Base-by-base conservation (phyloP, 2,329 filamentous ascomycete genomes). In the Alternaria viburni region DNA sequence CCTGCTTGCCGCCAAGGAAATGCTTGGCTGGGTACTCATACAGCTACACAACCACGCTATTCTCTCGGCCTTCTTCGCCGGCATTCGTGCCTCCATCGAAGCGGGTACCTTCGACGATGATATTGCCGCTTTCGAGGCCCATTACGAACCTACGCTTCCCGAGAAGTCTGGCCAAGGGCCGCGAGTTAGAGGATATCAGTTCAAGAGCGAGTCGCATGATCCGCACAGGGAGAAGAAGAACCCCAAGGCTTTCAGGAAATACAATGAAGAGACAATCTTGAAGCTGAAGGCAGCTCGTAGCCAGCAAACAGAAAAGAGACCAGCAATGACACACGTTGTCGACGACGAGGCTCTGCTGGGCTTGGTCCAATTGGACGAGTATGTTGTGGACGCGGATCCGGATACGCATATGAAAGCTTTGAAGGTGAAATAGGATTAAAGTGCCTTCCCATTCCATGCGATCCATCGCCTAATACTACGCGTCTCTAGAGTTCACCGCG, bases 21-120 rank as follows among this genome's bases (percentile, higher is more conserved):
- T 99, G 96, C 88, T 97, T 5, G 95, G 91, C 23, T 99, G 96
- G 96, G 92, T 91, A 0, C 85, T 99, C 8, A 85, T 99, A 8
- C 95, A 98, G 78, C 86, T 97, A 4, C 96, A 99, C 81, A 99
- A 99, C 77, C 90, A 96, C 77, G 86, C 89, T 64, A 81, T 91
- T 8, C 80, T 97, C 57, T 86, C 87, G 49, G 73, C 81, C 0
- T 97, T 98, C 82, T 97, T 98, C 78, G 79, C 83, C 0, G 86
- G 84, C 0, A 83, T 97, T 7, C 88, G 95, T 19, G 76, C 80
- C 2, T 89, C 88, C 59, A 90, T 98, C 15, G 77, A 79, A 32
- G 78, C 78, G 0, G 84, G 82, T 7, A 87, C 81, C 17, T 90
- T 86, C 66, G 86, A 88, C 4, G 71, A 83, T 3, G 86, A 90